These are phyloP conservation scores for Suhomyces sp. DNA, from an alignment of 805 yeast genomes.

Conservation along the genomic window DNA sequence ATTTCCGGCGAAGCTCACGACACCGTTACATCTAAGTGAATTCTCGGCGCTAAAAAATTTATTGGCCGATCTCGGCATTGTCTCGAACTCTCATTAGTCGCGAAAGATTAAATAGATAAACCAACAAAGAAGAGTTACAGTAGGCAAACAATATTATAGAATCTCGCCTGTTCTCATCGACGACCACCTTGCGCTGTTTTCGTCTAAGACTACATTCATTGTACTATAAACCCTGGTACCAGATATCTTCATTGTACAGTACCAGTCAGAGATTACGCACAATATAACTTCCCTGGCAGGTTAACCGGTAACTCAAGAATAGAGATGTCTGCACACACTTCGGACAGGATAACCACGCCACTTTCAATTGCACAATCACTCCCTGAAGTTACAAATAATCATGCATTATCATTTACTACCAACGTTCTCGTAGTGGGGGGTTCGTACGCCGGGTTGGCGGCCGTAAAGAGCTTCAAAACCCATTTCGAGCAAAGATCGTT, in stretches of 20 bases:
- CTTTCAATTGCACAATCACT: not conserved
- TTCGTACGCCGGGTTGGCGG: conserved; percentile 39
- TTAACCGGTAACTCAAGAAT: too few species aligned
- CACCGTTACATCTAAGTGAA: not conserved
- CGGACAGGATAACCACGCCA: conserved; percentile 1
- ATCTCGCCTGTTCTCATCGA: too few species aligned
- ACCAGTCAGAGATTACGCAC: too few species aligned
- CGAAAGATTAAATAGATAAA: not conserved
- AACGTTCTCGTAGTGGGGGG: conserved; percentile 42
- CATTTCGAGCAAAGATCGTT: conserved; percentile 19
- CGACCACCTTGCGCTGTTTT: not conserved
- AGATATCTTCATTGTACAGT: too few species aligned
- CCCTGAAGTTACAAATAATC: not conserved
- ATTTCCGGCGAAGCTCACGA: not conserved
- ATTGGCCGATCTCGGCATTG: not conserved
- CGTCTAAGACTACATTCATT: not conserved
- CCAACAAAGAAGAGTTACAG: not conserved
- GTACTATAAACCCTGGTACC: too few species aligned
- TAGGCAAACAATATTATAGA: not conserved
- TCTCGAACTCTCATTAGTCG: not conserved
- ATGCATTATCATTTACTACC: conserved; percentile 20
- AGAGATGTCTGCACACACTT: not conserved
- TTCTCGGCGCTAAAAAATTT: not conserved
- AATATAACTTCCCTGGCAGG: too few species aligned
- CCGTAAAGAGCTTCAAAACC: conserved; percentile 27